phyloP scores from a whole-genome alignment of 2,329 filamentous ascomycete species.

The Aspergillus hiratsukae region DNA sequence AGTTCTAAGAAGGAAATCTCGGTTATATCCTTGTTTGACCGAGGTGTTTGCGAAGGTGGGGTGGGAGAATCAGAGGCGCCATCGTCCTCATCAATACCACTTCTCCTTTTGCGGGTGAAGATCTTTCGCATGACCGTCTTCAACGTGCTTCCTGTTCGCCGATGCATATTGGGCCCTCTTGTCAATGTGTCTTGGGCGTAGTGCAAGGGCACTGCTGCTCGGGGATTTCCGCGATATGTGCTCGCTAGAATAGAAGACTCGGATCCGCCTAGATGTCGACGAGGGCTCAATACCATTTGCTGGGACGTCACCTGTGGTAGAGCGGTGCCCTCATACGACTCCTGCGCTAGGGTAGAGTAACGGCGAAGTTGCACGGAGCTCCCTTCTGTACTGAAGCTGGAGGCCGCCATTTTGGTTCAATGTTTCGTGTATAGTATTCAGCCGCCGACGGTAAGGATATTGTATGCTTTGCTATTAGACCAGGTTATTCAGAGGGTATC shows the following conservation, averaged over 20 bases:
- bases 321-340: background rate
- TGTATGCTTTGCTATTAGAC: background rate
- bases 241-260: background rate
- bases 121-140: slow-evolving; percentile 44
- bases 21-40: slow-evolving; percentile 4
- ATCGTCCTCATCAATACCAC: slow-evolving; percentile 29
- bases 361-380: background rate
- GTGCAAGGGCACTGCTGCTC: slow-evolving; percentile 13
- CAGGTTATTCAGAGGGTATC: background rate
- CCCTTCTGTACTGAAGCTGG: background rate
- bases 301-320: background rate
- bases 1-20: slow-evolving; percentile 19
- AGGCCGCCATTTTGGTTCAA: background rate
- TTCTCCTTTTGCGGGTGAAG: slow-evolving; percentile 38
- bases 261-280: background rate
- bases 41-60: slow-evolving; percentile 9
- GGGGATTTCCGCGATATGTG: slow-evolving; percentile 10
- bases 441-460: background rate
- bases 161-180: slow-evolving; percentile 27
- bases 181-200: slow-evolving; percentile 21
- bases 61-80: slow-evolving; percentile 13
- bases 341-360: background rate
- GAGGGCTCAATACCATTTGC: background rate
- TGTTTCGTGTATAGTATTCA: background rate
- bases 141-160: slow-evolving; percentile 38